phyloP scores from a whole-genome alignment of 352 stramenopile species.

The Phytophthora kernoviae region DNA sequence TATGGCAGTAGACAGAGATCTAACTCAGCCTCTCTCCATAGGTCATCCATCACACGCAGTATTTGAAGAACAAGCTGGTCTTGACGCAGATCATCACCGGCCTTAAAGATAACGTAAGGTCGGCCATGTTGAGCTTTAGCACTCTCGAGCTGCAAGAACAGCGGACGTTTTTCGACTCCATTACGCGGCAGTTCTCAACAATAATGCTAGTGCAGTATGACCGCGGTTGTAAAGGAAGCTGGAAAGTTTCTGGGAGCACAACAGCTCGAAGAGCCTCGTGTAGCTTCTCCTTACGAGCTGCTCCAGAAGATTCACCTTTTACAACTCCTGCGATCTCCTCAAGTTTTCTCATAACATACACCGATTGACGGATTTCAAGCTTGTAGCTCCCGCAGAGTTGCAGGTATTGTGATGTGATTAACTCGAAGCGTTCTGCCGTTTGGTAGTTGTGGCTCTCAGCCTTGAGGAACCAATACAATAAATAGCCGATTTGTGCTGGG shows the following conservation, averaged over 20 bases:
- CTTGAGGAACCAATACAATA: conserved; percentile 84
- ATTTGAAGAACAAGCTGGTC: conserved; percentile 94
- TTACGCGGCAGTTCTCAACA: conserved; percentile 87
- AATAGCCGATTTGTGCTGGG: conserved; percentile 79
- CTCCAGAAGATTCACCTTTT: conserved; percentile 52
- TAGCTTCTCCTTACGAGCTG: conserved; percentile 54
- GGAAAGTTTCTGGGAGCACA: conserved; percentile 85
- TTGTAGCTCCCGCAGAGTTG: conserved; percentile 89
- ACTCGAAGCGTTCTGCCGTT: conserved; percentile 65
- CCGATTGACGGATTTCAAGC: conserved; percentile 89
- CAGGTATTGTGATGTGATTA: conserved; percentile 83
- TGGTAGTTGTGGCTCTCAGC: conserved; percentile 71
- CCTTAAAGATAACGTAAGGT: conserved; percentile 92
- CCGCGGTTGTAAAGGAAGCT: conserved; percentile 86
- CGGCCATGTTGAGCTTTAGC: conserved; percentile 63
- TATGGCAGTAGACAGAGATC: conserved; percentile 89
- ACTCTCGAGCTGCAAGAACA: conserved; percentile 88
- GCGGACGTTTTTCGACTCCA: conserved; percentile 94
- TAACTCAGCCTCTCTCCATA: conserved; percentile 87
- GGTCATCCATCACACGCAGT: conserved; percentile 89
- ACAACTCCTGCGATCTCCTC: conserved; percentile 74
- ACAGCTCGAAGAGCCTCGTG: conserved; percentile 54
- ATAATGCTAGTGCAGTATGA: conserved; percentile 83
- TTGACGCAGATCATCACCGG: conserved; percentile 92
- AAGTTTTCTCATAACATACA: conserved; percentile 93